Base-by-base conservation (phyloP, 78 protist species). In the Parvularia atlantis region DNA sequence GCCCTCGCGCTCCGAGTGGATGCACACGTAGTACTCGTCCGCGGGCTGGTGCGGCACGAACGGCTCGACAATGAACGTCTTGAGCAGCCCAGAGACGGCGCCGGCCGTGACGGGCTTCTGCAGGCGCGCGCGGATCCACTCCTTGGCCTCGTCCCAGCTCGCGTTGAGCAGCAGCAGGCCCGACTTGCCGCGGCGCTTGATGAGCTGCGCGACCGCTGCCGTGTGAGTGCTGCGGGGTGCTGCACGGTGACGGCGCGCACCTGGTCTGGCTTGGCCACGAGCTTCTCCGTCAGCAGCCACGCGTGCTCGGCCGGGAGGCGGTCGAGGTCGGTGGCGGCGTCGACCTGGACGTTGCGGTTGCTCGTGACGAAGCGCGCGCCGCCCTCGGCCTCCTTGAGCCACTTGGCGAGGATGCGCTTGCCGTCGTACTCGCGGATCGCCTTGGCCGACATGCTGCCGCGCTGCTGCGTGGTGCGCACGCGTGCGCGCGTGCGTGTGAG, bases 251-350 rank as follows among this genome's bases (percentile, higher is more conserved):
- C n/a, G n/a, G n/a, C n/a, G n/a, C n/a, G n/a, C n/a, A n/a, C n/a
- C n/a, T 65, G 59, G 61, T 87, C 91, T 2, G 91, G 91, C 81
- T 87, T 87, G 36, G 66, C 91, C 40, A 87, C 91, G 28, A 83
- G 80, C 19, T 40, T 52, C 30, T 31, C 22, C 41, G 40, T 26
- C 57, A 3, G 17, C 59, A 82, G 77, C 78, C 79, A 82, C 3
- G 83, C 72, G 61, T 86, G 80, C 41, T 31, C 44, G 43, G 9
- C 61, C 16, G 30, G 48, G 19, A 72, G 73, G 24, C 53, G 1
- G 7, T 54, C 81, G 60, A 36, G 6, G n/a, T 63, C 48, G 43
- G 74, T 48, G 40, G 3, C 60, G 30, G 10, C 7, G 16, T 59
- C 35, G 46, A 62, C 31, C 30, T 5, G 57, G 26, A 28, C 63